phyloP scores from a whole-genome alignment of 805 yeast species.

The Metschnikowia chrysomelidarum region DNA sequence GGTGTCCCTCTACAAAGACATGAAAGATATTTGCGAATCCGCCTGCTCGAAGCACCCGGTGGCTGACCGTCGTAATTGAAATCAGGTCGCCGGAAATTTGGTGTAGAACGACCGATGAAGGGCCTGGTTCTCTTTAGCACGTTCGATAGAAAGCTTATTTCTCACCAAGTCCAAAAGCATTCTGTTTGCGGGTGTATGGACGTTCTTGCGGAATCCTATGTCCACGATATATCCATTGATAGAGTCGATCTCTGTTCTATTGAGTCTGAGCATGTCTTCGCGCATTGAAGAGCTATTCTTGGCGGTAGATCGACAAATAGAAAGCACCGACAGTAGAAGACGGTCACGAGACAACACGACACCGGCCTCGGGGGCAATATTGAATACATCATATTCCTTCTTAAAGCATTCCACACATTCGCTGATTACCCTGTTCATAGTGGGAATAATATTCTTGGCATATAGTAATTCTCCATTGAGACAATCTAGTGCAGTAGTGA shows the following conservation, averaged over 20 bases:
- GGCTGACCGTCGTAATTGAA: neutral
- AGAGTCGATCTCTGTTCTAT: slow-evolving; percentile 73
- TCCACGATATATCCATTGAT: slow-evolving; percentile 77
- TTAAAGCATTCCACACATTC: slow-evolving; percentile 47
- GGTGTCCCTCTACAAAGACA: slow-evolving; percentile 26
- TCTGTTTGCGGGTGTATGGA: slow-evolving; percentile 47
- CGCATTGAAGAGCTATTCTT: slow-evolving; percentile 70
- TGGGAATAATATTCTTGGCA: slow-evolving; percentile 29
- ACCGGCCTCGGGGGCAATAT: slow-evolving; percentile 29
- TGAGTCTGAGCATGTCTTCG: slow-evolving; percentile 55
- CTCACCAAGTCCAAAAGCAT: slow-evolving; percentile 47
- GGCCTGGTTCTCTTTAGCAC: slow-evolving; percentile 24
- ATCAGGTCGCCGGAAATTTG: neutral
- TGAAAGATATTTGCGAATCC: slow-evolving; percentile 24
- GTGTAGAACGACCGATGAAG: slow-evolving; percentile 3
- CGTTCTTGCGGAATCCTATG: slow-evolving; percentile 47
- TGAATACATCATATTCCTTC: slow-evolving; percentile 26
- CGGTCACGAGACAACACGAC: slow-evolving; percentile 32
- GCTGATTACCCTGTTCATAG: slow-evolving; percentile 41
- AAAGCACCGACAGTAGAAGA: slow-evolving; percentile 35
- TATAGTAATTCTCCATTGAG: slow-evolving; percentile 69
- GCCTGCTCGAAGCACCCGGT: slow-evolving; percentile 1
- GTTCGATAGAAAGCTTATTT: slow-evolving; percentile 31
- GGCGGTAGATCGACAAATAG: slow-evolving; percentile 39
- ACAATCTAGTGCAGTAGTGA: slow-evolving; percentile 76